These are phyloP conservation scores for Podospora fimiseda DNA, from an alignment of 495 filamentous ascomycete species.

Conservation along the genomic window DNA sequence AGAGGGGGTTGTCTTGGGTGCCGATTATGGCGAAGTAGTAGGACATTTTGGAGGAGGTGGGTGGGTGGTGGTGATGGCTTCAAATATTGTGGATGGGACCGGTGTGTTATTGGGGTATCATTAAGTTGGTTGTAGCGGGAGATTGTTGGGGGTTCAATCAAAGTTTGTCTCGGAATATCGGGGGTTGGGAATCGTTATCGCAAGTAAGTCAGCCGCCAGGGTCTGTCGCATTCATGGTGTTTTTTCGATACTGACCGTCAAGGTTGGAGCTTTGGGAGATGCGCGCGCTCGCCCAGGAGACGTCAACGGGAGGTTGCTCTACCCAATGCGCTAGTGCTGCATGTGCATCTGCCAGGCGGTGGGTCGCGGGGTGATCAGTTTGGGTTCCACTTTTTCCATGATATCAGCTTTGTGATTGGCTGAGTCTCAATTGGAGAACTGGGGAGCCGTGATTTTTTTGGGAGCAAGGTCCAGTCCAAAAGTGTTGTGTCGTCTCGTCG, in stretches of 20 bases:
- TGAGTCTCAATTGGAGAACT: neutral
- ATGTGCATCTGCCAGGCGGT: conserved; percentile 3
- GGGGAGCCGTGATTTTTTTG: conserved; percentile 23
- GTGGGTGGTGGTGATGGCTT: conserved; percentile 1
- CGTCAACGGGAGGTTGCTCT: conserved; percentile 7
- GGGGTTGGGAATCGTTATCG: too few species aligned
- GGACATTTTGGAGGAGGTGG: conserved; percentile 56
- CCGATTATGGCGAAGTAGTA: conserved; percentile 96
- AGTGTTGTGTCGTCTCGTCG: neutral
- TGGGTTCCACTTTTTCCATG: neutral
- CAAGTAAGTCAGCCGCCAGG: neutral
- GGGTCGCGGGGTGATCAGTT: conserved; percentile 14
- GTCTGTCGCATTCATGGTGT: neutral
- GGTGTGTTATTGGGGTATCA: too few species aligned
- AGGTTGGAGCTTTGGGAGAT: too few species aligned
- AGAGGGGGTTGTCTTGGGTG: conserved; percentile 88
- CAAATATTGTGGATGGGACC: neutral
- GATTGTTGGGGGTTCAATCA: too few species aligned
- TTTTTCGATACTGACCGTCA: too few species aligned
- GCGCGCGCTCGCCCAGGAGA: too few species aligned
- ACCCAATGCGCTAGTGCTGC: conserved; percentile 10
- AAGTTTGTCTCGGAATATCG: too few species aligned
- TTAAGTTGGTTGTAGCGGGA: too few species aligned
- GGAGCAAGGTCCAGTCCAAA: conserved; percentile 1
- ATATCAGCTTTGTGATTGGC: conserved; percentile 8